phyloP scores from a whole-genome alignment of 441 rosid genomes.

The Populus tomentosa region DNA sequence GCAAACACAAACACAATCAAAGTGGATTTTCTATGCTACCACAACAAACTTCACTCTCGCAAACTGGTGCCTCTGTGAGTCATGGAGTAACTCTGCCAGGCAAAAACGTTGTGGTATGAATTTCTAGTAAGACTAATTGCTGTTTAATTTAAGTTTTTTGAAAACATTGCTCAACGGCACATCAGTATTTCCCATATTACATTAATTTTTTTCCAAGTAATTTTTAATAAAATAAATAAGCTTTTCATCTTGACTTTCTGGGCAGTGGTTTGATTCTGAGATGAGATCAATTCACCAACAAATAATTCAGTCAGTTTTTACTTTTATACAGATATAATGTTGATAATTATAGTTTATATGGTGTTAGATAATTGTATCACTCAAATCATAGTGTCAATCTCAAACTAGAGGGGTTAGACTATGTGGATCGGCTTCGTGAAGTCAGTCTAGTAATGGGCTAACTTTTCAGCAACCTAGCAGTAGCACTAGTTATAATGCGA shows the following conservation, averaged over 20 bases:
- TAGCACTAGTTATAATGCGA: neutral
- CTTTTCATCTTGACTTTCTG: neutral
- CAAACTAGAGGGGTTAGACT: neutral
- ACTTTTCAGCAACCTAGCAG: neutral
- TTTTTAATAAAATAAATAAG: neutral
- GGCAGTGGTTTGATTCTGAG: neutral
- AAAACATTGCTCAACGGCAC: neutral
- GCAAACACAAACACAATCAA: too few relatives aligned
- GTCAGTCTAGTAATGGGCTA: neutral
- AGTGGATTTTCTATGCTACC: too few relatives aligned
- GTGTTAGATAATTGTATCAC: neutral
- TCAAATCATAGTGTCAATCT: neutral
- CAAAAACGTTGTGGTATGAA: neutral
- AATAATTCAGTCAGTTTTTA: neutral
- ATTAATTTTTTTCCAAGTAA: neutral
- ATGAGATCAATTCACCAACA: neutral
- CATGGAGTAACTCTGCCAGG: neutral
- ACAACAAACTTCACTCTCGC: too few relatives aligned
- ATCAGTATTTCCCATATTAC: neutral
- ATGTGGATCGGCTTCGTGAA: neutral
- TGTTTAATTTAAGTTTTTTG: neutral
- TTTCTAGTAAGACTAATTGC: neutral
- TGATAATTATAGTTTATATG: neutral
- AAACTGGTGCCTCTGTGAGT: too few relatives aligned
- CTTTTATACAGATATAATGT: neutral